Conservation (phyloP, 768 basidiomycete species). For the Trametopsis cervina region DNA sequence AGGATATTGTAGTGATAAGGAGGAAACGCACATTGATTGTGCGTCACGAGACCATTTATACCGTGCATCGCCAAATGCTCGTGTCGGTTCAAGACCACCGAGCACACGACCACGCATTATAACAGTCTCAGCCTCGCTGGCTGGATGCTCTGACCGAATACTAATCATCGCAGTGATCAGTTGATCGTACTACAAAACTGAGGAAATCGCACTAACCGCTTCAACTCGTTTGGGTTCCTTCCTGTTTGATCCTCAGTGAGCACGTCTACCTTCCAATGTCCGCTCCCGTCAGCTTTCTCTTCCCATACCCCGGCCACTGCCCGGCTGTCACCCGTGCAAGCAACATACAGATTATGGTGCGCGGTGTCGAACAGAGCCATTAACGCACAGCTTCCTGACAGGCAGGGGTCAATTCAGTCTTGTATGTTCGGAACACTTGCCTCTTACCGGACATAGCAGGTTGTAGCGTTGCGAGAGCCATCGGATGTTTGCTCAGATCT, state of each 20-base stretch:
- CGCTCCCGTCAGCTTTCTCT: slow-evolving; percentile 51
- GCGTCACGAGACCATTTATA: slow-evolving; percentile 81
- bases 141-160: slow-evolving; percentile 77
- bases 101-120: slow-evolving; percentile 78
- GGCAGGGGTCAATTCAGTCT: not conserved
- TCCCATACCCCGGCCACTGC: slow-evolving; percentile 95
- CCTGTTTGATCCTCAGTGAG: slow-evolving; percentile 96
- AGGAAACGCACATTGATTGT: slow-evolving; percentile 67
- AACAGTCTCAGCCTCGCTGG: slow-evolving; percentile 64
- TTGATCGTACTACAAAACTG: too few species aligned
- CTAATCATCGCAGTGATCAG: too few species aligned
- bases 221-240: slow-evolving; percentile 77
- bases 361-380: slow-evolving; percentile 84
- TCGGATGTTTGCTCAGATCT: slow-evolving; percentile 64
- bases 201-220: slow-evolving; percentile 52
- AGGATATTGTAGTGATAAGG: too few species aligned
- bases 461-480: slow-evolving; percentile 64
- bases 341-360: slow-evolving; percentile 78
- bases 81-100: slow-evolving; percentile 80
- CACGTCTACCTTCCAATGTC: slow-evolving; percentile 89
- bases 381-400: slow-evolving; percentile 81
- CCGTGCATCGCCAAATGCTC: slow-evolving; percentile 84
- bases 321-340: slow-evolving; percentile 88
- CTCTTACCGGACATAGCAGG: slow-evolving; percentile 72
- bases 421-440: slow-evolving; percentile 4